Evolutionary conservation across 2,329 filamentous ascomycete genomes (phyloP), one percentile per base, ranked within the genome.

Genomic region (Microdochium nivale): DNA sequence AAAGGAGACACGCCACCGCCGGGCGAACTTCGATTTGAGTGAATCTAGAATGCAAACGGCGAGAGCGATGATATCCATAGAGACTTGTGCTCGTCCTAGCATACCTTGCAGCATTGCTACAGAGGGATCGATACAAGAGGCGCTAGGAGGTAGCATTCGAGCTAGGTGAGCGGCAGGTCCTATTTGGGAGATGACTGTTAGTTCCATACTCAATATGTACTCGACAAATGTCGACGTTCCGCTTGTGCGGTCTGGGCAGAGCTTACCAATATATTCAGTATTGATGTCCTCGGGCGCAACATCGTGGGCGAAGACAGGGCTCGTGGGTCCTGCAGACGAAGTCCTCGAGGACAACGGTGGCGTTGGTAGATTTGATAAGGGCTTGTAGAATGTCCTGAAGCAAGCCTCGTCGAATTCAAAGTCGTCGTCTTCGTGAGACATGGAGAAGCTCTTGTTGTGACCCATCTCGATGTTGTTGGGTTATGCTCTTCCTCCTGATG

Each of bases 1-100:
- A 58, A 79, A 83, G 2, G 74, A 73, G 52, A 79, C 70, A 23
- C 83, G 78, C 82, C 82, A 87, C 52, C 70, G 74, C 32, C 80
- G 75, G 47, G 81, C 79, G 63, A 86, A 87, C 53, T 77, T 79
- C 48, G 76, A 74, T 65, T 79, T 77, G 55, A 86, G 72, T 40
- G 81, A 82, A 62, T 86, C 83, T 57, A 87, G 74, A 49, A 87
- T 80, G 70, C 81, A 84, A 37, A 83, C 81, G 33, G 81, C 82
- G 35, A 87, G 70, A 46, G 83, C 83, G 47, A 86, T 71, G 24
- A 76, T 81, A 61, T 85, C 80, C 60, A 81, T 73, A 3, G 81
- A 77, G 25, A 86, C 69, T 51, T 74, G 68, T 52, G 81, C 76
- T 55, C 80, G 76, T 52, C 71, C 72, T 52, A 87, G 73, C 56